Evolutionary conservation across 208 protist genomes (phyloP).

Genomic region (Leishmania turanica): DNA sequence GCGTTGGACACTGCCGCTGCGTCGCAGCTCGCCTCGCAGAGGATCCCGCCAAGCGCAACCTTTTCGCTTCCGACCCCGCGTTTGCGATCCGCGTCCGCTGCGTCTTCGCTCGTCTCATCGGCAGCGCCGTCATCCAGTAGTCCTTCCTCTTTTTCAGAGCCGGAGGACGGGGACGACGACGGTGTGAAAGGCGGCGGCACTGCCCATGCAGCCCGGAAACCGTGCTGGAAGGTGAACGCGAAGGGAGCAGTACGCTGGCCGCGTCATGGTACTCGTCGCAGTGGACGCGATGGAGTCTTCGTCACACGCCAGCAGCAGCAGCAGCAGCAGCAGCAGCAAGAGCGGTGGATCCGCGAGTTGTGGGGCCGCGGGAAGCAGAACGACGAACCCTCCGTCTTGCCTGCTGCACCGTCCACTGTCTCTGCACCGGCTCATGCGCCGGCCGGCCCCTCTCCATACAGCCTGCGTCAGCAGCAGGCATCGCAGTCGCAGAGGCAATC

Average conservation of each 20-base stretch:
- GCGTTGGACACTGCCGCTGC: neutral
- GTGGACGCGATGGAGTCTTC: neutral
- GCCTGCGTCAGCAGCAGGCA: neutral
- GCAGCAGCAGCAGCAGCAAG: neutral
- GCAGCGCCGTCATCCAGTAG: neutral
- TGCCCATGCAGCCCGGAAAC: neutral
- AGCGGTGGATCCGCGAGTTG: slow-evolving; percentile 13
- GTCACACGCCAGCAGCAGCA: neutral
- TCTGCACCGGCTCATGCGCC: neutral
- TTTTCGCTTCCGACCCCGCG: neutral
- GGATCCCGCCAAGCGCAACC: neutral
- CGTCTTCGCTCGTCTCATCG: neutral
- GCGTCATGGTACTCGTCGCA: slow-evolving; percentile 2
- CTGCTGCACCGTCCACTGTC: neutral
- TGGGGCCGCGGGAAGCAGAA: slow-evolving; percentile 1
- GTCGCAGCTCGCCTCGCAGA: neutral
- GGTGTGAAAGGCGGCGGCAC: neutral
- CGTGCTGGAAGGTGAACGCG: neutral
- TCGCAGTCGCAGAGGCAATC: neutral
- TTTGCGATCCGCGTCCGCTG: neutral
- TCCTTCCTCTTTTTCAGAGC: slow-evolving; percentile 7
- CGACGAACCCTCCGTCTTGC: neutral
- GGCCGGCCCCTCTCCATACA: neutral
- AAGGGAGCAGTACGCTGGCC: neutral
- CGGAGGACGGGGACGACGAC: neutral